Percentiles rank a stretch among this genome's conserved stretches.
Evolutionary conservation across 139 green algal species (phyloP).

Genomic region (Coccomyxa sp.): DNA sequence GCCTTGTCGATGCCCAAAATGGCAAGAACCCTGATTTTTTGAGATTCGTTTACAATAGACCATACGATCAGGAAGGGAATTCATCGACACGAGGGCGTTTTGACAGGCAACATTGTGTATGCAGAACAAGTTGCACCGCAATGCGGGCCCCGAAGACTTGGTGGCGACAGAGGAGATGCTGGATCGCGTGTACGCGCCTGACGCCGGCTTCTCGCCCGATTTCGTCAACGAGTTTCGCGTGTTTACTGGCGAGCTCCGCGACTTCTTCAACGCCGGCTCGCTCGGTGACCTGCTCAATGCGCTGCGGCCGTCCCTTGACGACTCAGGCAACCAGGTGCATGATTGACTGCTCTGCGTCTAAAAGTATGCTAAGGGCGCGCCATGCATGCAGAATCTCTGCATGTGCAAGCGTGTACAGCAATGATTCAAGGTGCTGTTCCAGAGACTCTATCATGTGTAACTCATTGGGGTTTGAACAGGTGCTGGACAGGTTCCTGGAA

Average conservation of each 20-base stretch:
- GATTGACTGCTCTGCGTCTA: too few relatives aligned
- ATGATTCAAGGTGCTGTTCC: too few relatives aligned
- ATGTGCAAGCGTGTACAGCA: too few relatives aligned
- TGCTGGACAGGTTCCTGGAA: slow-evolving; percentile 46
- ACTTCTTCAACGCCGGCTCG: slow-evolving; percentile 93
- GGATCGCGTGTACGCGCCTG: slow-evolving; percentile 48
- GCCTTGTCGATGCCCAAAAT: too few relatives aligned
- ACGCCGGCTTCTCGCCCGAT: slow-evolving; percentile 58
- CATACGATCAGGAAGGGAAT: too few relatives aligned
- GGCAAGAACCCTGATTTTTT: too few relatives aligned
- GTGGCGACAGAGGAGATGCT: slow-evolving; percentile 92
- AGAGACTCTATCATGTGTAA: too few relatives aligned
- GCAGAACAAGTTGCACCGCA: slow-evolving; percentile 98
- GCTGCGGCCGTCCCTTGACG: slow-evolving; percentile 47
- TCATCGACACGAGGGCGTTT: too few relatives aligned
- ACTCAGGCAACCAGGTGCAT: slow-evolving; percentile 29
- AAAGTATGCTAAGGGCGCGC: too few relatives aligned
- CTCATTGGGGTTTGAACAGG: background rate
- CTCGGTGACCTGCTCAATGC: slow-evolving; percentile 54
- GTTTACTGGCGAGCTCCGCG: slow-evolving; percentile 88
- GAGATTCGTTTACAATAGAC: too few relatives aligned
- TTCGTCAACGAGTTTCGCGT: slow-evolving; percentile 88
- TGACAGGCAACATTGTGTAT: background rate
- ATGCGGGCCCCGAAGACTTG: slow-evolving; percentile 94
- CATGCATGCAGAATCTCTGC: too few relatives aligned